Conservation (phyloP, 768 basidiomycete genomes). For the Lactarius akahatsu region DNA sequence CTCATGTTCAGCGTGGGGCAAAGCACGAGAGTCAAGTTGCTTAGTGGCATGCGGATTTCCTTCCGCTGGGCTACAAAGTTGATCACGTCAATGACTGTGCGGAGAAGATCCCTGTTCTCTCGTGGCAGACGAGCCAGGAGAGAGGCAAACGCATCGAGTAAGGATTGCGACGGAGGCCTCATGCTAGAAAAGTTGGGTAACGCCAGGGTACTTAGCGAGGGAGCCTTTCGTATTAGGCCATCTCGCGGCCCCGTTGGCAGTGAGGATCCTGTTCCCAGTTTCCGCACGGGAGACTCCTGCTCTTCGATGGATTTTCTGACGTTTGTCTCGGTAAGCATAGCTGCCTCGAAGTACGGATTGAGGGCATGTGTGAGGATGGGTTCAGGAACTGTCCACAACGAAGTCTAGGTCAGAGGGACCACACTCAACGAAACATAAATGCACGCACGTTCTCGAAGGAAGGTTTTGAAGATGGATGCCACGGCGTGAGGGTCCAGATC, state of each 20-base stretch:
- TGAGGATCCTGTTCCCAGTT: constrained; percentile 21
- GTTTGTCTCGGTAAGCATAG: constrained; percentile 57
- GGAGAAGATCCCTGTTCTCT: constrained; percentile 82
- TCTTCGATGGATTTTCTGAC: constrained; percentile 33
- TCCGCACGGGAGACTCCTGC: constrained; percentile 16
- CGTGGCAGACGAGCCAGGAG: constrained; percentile 68
- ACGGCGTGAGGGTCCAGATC: constrained; percentile 96
- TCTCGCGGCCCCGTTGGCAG: constrained; percentile 30
- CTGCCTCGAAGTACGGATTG: constrained; percentile 75
- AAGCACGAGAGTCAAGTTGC: constrained; percentile 84
- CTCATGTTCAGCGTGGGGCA: constrained; percentile 84
- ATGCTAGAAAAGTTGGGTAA: constrained; percentile 64
- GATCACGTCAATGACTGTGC: constrained; percentile 79
- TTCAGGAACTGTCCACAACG: constrained; percentile 67
- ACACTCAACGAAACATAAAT: constrained; percentile 10
- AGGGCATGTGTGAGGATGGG: constrained; percentile 76
- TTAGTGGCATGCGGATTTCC: constrained; percentile 90
- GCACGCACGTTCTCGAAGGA: constrained; percentile 83
- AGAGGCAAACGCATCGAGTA: constrained; percentile 57
- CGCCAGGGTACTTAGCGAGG: constrained; percentile 75
- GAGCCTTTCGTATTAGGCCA: constrained; percentile 63
- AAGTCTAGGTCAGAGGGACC: constrained; percentile 19
- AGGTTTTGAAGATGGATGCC: constrained; percentile 89
- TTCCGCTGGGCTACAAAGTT: constrained; percentile 66
- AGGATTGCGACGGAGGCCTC: constrained; percentile 58